phyloP scores from a whole-genome alignment of 106 monocot species.

The Apostasia shenzhenica region DNA sequence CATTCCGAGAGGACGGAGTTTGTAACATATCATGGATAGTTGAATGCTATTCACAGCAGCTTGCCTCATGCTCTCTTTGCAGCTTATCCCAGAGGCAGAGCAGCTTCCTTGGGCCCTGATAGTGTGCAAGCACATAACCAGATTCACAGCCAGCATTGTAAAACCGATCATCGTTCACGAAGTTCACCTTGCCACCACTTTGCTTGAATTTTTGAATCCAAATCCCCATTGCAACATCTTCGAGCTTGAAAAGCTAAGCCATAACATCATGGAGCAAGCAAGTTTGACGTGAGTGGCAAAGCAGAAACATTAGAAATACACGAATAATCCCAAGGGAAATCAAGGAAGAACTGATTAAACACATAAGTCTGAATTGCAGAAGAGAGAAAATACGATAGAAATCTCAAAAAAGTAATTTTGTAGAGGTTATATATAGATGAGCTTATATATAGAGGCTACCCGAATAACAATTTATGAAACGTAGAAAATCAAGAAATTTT shows the following conservation, averaged over 20 bases:
- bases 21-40: background rate
- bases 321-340: too few species aligned
- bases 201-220: constrained; percentile 75
- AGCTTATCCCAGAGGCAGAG: constrained; percentile 86
- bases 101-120: constrained; percentile 73
- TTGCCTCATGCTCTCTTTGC: constrained; percentile 31
- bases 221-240: constrained; percentile 95
- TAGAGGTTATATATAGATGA: too few species aligned
- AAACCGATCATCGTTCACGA: constrained; percentile 55
- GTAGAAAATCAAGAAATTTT: too few species aligned
- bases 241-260: constrained; percentile 78
- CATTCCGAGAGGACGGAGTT: too few species aligned
- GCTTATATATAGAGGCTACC: too few species aligned
- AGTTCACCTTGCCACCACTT: constrained; percentile 50
- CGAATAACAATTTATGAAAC: too few species aligned
- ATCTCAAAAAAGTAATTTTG: too few species aligned
- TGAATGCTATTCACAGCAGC: constrained; percentile 60
- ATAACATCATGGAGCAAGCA: background rate
- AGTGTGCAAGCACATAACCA: constrained; percentile 75
- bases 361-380: too few species aligned
- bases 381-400: too few species aligned
- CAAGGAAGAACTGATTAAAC: too few species aligned
- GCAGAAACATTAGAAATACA: too few species aligned
- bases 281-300: too few species aligned
- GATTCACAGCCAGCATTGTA: constrained; percentile 57